Evolutionary conservation across 2,329 filamentous ascomycete genomes (phyloP).

Genomic region (Triangularia setosa): DNA sequence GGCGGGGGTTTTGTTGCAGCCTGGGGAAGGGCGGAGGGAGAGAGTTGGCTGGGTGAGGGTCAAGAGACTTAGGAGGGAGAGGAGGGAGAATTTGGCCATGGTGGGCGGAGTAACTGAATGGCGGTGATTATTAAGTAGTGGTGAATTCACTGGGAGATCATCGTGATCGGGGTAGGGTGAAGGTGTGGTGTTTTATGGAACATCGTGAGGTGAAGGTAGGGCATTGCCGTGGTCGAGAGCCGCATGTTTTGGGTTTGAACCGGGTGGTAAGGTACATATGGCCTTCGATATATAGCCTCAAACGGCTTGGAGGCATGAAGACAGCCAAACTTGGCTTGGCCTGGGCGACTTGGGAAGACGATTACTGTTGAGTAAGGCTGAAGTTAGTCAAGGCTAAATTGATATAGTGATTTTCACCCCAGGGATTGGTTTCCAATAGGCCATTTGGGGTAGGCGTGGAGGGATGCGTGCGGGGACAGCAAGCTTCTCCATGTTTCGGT

Average conservation of each 20-base stretch:
- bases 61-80: neutral
- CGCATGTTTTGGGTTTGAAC: neutral
- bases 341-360: no score
- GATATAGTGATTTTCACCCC: neutral
- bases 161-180: neutral
- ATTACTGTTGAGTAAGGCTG: neutral
- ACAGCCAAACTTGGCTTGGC: neutral
- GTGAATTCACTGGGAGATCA: neutral
- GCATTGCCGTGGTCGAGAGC: neutral
- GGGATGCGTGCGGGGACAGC: neutral
- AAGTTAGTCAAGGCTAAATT: neutral
- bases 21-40: slow-evolving; percentile 9
- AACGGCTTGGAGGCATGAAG: neutral
- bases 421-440: neutral
- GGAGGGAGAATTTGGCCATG: neutral
- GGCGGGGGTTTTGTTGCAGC: slow-evolving; percentile 14
- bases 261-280: neutral
- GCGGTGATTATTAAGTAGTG: neutral
- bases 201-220: neutral
- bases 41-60: slow-evolving; percentile 5
- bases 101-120: neutral
- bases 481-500: neutral
- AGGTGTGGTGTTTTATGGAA: neutral
- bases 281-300: neutral
- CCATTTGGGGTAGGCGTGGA: neutral